Evolutionary conservation across 192 early-diverging fungal species (phyloP), one percentile per base, ranked within the genome.

Genomic region (Backusella sp.): DNA sequence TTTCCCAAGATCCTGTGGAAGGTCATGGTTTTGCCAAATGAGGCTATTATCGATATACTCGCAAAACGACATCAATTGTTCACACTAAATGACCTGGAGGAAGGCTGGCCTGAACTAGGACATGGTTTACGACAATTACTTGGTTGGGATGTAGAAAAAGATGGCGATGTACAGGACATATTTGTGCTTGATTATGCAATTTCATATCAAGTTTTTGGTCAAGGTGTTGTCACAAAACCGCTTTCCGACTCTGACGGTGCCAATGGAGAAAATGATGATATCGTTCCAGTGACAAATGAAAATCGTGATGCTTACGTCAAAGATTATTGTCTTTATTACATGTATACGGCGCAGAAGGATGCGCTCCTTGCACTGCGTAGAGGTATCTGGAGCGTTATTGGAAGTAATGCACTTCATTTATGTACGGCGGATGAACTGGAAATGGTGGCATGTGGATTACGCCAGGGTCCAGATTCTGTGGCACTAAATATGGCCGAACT

Each of bases 131-230:
- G 89, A 73, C 89, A 92, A 77, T 85, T 98, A 73, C 84, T 96
- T 6, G 86, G 91, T 2, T 98, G 95, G 95, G 14, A 39, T 8
- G 15, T 23, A 15, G 70, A 72, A 72, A 84, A 85, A 34, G 88
- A 88, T 17, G 75, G 78, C 3, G 86, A 92, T 71, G 91, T 98
- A 2, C 89, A 90, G 56, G 94, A 97, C 71, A 86, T 96, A 3
- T 96, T 96, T 76, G 86, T 88, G 73, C 86, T 92, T n/a, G 82
- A 90, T 30, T 98, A 96, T 79, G 93, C 95, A 74, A 91, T 96
- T 19, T 91, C 91, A 1, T 82, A 92, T 81, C 81, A 87, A 30
- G 66, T 83, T 9, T 86, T 90, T 59, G 89, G 86, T 6, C 79
- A 88, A 28, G 73, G 42, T 14, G 82, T 86, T 15, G 85, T 85